Evolutionary conservation across 2,329 filamentous ascomycete genomes (phyloP).

Genomic region (Aureobasidium sp.): DNA sequence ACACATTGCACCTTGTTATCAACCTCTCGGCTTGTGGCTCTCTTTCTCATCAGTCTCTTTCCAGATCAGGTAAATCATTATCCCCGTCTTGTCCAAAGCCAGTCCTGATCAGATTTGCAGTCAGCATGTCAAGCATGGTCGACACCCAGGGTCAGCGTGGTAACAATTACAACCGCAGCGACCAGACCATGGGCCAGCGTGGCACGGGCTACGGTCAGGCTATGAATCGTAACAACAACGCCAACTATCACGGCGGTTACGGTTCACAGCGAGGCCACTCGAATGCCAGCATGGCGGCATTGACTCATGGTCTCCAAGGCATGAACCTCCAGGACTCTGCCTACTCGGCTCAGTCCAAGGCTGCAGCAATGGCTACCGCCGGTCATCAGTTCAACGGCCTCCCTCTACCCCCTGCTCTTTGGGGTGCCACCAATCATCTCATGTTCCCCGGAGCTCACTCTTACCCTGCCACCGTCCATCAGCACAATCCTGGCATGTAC

Average conservation of each 20-base stretch:
- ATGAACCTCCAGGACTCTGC: conserved; percentile 32
- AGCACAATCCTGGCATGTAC: conserved; percentile 38
- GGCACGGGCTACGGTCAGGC: conserved; percentile 25
- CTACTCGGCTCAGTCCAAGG: conserved; percentile 31
- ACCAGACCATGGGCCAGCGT: conserved; percentile 23
- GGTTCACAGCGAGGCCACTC: conserved; percentile 29
- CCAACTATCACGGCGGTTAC: conserved; percentile 28
- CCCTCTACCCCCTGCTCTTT: conserved; percentile 27
- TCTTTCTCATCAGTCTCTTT: conserved; percentile 1
- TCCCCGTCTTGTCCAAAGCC: background rate
- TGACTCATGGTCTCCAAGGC: conserved; percentile 36
- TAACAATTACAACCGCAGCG: conserved; percentile 18
- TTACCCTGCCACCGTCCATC: conserved; percentile 24
- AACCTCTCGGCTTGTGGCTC: background rate
- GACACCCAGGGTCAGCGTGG: conserved; percentile 29
- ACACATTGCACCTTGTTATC: conserved; percentile 16
- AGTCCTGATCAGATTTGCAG: conserved; percentile 16
- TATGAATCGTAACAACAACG: conserved; percentile 27
- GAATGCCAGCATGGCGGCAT: conserved; percentile 29
- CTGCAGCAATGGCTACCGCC: conserved; percentile 26
- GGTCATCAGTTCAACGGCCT: conserved; percentile 26
- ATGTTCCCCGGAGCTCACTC: conserved; percentile 26
- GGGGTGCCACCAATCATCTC: conserved; percentile 28
- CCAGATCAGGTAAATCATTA: background rate
- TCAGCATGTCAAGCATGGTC: conserved; percentile 28